Conservation (phyloP, 1,139 yeast species). For the Blastobotrys serpentis region DNA sequence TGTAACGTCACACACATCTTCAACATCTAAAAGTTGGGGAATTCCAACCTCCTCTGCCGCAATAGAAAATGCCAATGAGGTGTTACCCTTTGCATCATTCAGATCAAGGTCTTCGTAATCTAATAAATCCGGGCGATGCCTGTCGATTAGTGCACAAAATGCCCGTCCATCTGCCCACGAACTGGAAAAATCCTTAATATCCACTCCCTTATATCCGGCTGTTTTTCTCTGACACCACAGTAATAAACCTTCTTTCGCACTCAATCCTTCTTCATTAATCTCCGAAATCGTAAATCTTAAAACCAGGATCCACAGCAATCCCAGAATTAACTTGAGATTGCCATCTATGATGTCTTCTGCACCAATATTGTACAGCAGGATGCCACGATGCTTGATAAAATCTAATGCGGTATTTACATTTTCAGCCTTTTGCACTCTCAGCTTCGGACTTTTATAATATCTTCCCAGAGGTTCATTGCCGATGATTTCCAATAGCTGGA, state of each 20-base stretch:
- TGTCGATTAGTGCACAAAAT: conserved; percentile 47
- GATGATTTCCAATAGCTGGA: conserved; percentile 41
- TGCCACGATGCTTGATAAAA: conserved; percentile 52
- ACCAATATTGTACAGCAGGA: conserved; percentile 58
- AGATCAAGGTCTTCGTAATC: conserved; percentile 41
- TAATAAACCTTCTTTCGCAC: conserved; percentile 46
- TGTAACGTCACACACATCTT: conserved; percentile 50
- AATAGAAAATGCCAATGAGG: conserved; percentile 41
- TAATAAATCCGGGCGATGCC: conserved; percentile 46
- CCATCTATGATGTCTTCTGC: conserved; percentile 71
- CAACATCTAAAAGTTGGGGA: conserved; percentile 57
- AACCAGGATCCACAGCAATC: conserved; percentile 63
- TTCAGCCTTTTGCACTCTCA: conserved; percentile 61
- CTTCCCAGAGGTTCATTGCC: conserved; percentile 42
- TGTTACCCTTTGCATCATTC: conserved; percentile 35
- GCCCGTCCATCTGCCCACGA: conserved; percentile 52
- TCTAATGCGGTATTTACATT: conserved; percentile 58
- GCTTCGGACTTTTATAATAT: conserved; percentile 46
- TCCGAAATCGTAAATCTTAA: conserved; percentile 51
- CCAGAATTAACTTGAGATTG: conserved; percentile 59
- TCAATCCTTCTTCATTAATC: conserved; percentile 44
- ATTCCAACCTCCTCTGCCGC: conserved; percentile 51
- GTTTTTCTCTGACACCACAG: conserved; percentile 48
- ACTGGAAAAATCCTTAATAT: conserved; percentile 43
- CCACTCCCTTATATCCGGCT: conserved; percentile 42